These are phyloP conservation scores for Verticillium longisporum DNA, from an alignment of 2,329 filamentous ascomycete genomes.

Conservation along the genomic window DNA sequence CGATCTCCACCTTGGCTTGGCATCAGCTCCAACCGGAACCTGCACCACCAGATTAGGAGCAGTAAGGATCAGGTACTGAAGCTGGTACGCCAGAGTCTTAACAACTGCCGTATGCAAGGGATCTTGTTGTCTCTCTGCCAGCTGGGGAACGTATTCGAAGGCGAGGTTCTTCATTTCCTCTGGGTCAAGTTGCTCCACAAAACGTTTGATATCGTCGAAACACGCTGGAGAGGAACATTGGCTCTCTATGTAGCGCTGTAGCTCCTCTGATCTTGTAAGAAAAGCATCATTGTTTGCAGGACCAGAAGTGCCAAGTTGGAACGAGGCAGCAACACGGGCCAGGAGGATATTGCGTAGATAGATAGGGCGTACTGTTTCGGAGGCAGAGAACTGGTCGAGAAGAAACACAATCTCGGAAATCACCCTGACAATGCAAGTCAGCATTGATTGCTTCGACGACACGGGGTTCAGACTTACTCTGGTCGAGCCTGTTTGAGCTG, in stretches of 20 bases:
- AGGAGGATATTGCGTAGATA: constrained; percentile 31
- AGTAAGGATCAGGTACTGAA: constrained; percentile 33
- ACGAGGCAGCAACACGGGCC: constrained; percentile 29
- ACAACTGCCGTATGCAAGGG: constrained; percentile 17
- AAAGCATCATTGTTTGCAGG: neutral
- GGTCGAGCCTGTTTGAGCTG: constrained; percentile 21
- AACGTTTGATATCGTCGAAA: constrained; percentile 41
- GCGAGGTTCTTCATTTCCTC: constrained; percentile 32
- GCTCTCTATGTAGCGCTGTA: constrained; percentile 28
- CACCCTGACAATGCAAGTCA: neutral
- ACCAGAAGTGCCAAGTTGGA: constrained; percentile 19
- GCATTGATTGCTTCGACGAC: neutral
- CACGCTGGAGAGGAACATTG: constrained; percentile 28
- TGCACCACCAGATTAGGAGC: constrained; percentile 4
- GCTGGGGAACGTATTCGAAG: constrained; percentile 23
- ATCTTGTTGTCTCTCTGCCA: constrained; percentile 20
- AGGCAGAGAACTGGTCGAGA: constrained; percentile 6
- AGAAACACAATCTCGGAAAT: constrained; percentile 6
- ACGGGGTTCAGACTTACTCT: constrained; percentile 19
- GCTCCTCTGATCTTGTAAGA: constrained; percentile 12
- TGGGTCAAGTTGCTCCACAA: constrained; percentile 32
- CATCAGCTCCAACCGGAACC: constrained; percentile 11
- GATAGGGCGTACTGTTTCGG: constrained; percentile 19
- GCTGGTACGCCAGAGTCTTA: constrained; percentile 29
- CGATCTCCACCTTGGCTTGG: constrained; percentile 9